Conservation (phyloP, 768 basidiomycete species). For the Trametes sanguinea region DNA sequence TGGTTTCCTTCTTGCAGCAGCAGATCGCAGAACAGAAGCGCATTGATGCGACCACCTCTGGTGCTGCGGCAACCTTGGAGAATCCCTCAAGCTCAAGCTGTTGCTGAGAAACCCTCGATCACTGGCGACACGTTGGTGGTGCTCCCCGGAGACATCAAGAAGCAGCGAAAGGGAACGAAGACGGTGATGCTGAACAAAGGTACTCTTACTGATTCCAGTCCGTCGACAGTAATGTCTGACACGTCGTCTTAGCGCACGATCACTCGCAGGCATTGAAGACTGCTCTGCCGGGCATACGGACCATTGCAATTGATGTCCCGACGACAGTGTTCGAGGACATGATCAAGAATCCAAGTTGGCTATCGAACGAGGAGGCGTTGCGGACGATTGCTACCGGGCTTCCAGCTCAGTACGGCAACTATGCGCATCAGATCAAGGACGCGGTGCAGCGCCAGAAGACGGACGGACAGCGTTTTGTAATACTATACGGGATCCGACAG, state of each 20-base stretch:
- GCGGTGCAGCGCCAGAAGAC: constrained; percentile 59
- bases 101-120: constrained; percentile 38
- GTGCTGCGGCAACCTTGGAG: constrained; percentile 50
- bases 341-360: constrained; percentile 59
- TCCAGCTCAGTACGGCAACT: constrained; percentile 57
- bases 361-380: constrained; percentile 78
- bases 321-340: constrained; percentile 62
- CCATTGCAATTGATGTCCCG: constrained; percentile 72
- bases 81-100: constrained; percentile 32
- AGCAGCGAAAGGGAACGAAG: constrained; percentile 71
- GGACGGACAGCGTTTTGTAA: constrained; percentile 50
- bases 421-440: constrained; percentile 70
- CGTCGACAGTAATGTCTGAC: neutral
- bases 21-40: constrained; percentile 81
- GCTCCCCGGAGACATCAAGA: constrained; percentile 70
- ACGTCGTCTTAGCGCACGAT: constrained; percentile 55
- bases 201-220: constrained; percentile 28
- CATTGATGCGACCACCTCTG: constrained; percentile 65
- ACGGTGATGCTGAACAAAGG: constrained; percentile 71
- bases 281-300: constrained; percentile 59
- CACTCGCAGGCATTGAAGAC: constrained; percentile 57
- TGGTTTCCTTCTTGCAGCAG: constrained; percentile 73
- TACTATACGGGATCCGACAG: constrained; percentile 22
- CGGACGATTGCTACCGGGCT: constrained; percentile 56
- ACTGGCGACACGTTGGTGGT: constrained; percentile 59